These are phyloP conservation scores for Alternaria postmessia DNA, from an alignment of 2,329 filamentous ascomycete species.

Conservation along the genomic window DNA sequence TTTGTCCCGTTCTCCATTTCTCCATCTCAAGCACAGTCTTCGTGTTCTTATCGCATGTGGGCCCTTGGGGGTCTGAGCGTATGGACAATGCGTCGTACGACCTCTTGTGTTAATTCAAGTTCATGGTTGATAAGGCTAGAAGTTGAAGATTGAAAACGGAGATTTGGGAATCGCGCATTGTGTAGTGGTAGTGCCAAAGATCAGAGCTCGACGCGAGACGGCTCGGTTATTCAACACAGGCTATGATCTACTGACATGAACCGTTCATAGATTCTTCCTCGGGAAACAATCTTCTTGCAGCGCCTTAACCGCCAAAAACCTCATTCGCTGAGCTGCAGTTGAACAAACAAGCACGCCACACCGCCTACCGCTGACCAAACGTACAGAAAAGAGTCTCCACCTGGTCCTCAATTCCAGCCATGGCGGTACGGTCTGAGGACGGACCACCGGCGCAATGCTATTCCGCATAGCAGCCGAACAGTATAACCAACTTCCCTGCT, in stretches of 20 bases:
- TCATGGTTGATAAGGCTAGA: not conserved
- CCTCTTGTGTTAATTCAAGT: not conserved
- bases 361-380: constrained; percentile 15
- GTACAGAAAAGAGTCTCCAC: not conserved
- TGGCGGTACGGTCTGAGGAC: constrained; percentile 5
- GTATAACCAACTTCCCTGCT: constrained; percentile 1
- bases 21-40: constrained; percentile 1
- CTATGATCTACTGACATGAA: constrained; percentile 1
- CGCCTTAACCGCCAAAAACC: constrained; percentile 13
- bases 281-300: not conserved
- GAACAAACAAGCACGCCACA: constrained; percentile 22
- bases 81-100: not conserved
- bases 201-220: constrained; percentile 2
- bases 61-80: constrained; percentile 4
- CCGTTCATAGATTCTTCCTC: not conserved
- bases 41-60: constrained; percentile 14
- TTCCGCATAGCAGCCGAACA: constrained; percentile 10
- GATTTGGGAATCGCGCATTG: not conserved
- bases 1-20: not conserved
- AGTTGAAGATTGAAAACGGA: not conserved
- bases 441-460: constrained; percentile 9
- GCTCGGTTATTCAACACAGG: not conserved
- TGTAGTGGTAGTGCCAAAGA: constrained; percentile 7
- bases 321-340: constrained; percentile 3
- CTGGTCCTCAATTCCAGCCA: constrained; percentile 1